Percentiles rank a stretch among this genome's conserved stretches.
These are phyloP conservation scores for Phytophthora vignae DNA, from an alignment of 352 stramenopile species.

Conservation along the genomic window DNA sequence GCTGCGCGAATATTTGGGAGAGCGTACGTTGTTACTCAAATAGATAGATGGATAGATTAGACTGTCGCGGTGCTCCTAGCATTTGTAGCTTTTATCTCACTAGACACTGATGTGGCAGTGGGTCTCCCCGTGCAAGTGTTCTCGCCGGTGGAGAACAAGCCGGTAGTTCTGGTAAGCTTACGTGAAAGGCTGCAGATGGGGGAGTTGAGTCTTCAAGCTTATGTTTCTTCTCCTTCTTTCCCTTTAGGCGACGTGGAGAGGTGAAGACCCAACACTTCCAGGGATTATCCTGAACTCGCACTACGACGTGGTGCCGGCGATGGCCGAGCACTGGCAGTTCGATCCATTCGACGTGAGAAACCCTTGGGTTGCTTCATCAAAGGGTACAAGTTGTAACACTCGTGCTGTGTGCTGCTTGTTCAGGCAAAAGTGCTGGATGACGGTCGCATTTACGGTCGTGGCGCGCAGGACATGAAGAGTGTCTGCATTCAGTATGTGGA, in stretches of 20 bases:
- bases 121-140: conserved; percentile 59
- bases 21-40: conserved; percentile 38
- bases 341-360: conserved; percentile 89
- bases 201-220: neutral
- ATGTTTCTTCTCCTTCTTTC: neutral
- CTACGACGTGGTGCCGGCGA: conserved; percentile 96
- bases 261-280: conserved; percentile 87
- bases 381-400: neutral
- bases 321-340: conserved; percentile 89
- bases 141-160: conserved; percentile 74
- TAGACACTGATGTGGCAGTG: conserved; percentile 29
- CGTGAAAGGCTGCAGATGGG: neutral
- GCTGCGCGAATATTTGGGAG: conserved; percentile 64
- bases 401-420: neutral
- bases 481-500: conserved; percentile 97
- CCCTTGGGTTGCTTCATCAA: too few relatives aligned
- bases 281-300: conserved; percentile 96
- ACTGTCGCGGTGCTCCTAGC: too few relatives aligned
- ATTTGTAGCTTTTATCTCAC: too few relatives aligned
- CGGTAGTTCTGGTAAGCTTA: conserved; percentile 85
- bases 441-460: conserved; percentile 93
- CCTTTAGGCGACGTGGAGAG: conserved; percentile 79
- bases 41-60: too few relatives aligned
- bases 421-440: conserved; percentile 87
- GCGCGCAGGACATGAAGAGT: conserved; percentile 97